Evolutionary conservation across 495 filamentous ascomycete genomes (phyloP), one percentile per base, ranked within the genome.

Genomic region (Penicillium soppii): DNA sequence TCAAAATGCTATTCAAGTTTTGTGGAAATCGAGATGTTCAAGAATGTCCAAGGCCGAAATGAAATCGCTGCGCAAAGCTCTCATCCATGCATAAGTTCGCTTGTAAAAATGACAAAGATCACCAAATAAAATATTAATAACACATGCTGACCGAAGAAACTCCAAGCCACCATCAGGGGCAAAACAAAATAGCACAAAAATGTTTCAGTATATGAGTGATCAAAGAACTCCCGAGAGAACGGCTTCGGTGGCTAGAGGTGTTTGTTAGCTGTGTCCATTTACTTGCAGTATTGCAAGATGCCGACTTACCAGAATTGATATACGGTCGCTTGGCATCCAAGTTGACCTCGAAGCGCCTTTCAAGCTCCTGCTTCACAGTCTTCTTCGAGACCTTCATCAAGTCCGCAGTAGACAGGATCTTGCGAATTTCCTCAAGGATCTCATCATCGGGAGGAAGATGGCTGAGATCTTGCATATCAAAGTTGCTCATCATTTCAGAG

Each of bases 361-460:
- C 95, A 50, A 99, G 72, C 70, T 99, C 95, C 51, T 80, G 69
- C 79, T 96, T 97, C 72, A 99, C 87, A 51, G 87, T 89, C 83
- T 97, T 99, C 86, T 99, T 99, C 54, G 95, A 97, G 23, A 97
- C 88, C 8, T 76, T 90, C 94, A 99, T 99, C 59, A 99, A 74
- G 74, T 99, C 95, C 2, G 90, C 90, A 2, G 88, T 91, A 53
- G 84, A 77, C 41, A 99, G 73, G 47, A 99, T 95, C 58, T 96
- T 92, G 33, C 94, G 77, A 49, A 99, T 97, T 77, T 99, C 95
- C 1, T 89, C 86, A 40, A 97, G 73, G 40, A 99, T 77, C 16
- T 90, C 86, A 66, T 99, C 94, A 54, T 99, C 94, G 52, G 73
- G 85, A 1, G 94, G 94, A 58, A 96, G 67, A 15, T 82, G 79